Evolutionary conservation across 345 rosid genomes (phyloP), one percentile per base, ranked within the genome.

Genomic region (Excoecaria agallocha): DNA sequence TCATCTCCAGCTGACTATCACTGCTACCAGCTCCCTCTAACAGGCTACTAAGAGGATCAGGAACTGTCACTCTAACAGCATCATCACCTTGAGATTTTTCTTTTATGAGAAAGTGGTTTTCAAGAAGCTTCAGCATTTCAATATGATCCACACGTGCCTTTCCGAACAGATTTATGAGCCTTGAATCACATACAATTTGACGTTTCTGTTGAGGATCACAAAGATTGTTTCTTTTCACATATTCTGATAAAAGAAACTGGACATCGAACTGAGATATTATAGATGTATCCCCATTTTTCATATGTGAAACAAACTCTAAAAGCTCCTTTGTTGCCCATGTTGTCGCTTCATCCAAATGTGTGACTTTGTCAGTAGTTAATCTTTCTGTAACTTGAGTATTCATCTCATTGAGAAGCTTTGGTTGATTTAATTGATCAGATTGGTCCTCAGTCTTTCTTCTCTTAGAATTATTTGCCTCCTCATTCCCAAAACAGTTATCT

Each of bases 91-190:
- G 75, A 24, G 84, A 75, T 56, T 81, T 83, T 62, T 85, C 97
- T 77, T 84, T 79, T 49, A 74, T 78, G 67, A 90, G 91, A 79
- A 90, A 84, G 74, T 95, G 99, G 71, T 80, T 79, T 76, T 91
- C 94, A 16, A 94, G 89, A 85, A 92, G 93, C 86, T 87, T 91
- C 64, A 87, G 86, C 99, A 95, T 92, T 84, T 95, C 98, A 85
- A 91, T 71, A 76, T 88, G 97, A 57, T 89, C 97, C 69, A 93
- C 82, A 74, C 86, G 84, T 71, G 72, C 78, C 83, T 79, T 88
- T 17, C 93, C 91, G 83, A 95, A 93, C 70, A 94, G 85, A 76
- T 79, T 87, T 68, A 77, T 62, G 64, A 94, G 98, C 86, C 82
- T 88, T 61, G 76, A 51, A 69, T 94, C 98, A 73, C 98, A 94